Conservation (phyloP, 192 early-diverging fungal species). For the Coemansia sp. region DNA sequence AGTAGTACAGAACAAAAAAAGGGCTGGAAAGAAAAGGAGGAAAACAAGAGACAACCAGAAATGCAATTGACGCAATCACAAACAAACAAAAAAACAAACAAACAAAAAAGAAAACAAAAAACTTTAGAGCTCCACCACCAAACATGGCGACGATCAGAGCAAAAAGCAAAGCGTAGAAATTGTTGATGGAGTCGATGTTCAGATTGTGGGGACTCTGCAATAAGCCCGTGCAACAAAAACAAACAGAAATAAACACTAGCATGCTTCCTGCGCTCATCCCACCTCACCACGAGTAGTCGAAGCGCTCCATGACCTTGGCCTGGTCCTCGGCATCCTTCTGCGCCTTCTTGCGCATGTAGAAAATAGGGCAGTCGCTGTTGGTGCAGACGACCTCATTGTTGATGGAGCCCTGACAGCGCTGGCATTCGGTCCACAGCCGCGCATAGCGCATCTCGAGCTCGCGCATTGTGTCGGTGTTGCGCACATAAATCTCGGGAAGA, state of each 20-base stretch:
- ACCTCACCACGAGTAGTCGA: constrained; percentile 64
- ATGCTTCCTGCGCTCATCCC: no score
- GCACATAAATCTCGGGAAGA: constrained; percentile 75
- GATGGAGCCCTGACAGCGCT: constrained; percentile 91
- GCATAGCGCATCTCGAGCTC: constrained; percentile 77
- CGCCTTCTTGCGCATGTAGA: constrained; percentile 97
- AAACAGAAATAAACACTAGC: constrained; percentile 1
- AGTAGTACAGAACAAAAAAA: background rate
- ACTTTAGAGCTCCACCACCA: no score
- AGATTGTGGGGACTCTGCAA: no score
- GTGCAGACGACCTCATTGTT: constrained; percentile 96
- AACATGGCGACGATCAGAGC: no score
- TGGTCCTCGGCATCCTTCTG: constrained; percentile 90
- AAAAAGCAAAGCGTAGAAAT: no score
- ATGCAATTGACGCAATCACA: background rate
- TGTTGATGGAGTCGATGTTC: no score
- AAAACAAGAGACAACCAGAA: background rate
- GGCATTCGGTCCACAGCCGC: constrained; percentile 96
- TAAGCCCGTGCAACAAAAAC: background rate
- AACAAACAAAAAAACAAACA: background rate
- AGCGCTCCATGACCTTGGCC: constrained; percentile 70
- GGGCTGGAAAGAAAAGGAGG: background rate
- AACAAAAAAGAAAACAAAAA: background rate
- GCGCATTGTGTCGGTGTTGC: constrained; percentile 70
- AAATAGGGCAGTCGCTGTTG: constrained; percentile 95